phyloP scores from a whole-genome alignment of 108 stramenopile genomes.

The Epithemia pelagica region DNA sequence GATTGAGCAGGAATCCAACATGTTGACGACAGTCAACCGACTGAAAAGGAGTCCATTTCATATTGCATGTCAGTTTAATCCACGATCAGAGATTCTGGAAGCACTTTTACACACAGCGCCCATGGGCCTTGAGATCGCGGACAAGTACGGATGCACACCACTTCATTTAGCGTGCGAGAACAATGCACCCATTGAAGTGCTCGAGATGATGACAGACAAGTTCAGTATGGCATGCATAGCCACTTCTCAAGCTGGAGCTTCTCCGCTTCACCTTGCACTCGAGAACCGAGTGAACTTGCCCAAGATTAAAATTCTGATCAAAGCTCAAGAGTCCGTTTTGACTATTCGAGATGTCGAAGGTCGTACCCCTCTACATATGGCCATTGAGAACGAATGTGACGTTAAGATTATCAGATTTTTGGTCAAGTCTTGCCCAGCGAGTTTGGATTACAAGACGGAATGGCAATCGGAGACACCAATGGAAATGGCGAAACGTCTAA shows the following conservation, averaged over 20 bases:
- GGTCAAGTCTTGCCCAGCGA: conserved; percentile 25
- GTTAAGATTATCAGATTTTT: conserved; percentile 31
- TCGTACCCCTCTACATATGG: conserved; percentile 37
- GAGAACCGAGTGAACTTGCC: conserved; percentile 18
- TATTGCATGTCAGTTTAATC: conserved; percentile 35
- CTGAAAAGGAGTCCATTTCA: conserved; percentile 31
- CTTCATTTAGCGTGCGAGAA: conserved; percentile 39
- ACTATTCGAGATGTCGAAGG: conserved; percentile 25
- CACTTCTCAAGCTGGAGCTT: conserved; percentile 20
- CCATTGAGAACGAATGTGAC: conserved; percentile 25
- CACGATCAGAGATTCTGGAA: conserved; percentile 17
- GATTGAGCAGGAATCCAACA: conserved; percentile 26
- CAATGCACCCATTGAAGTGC: conserved; percentile 23
- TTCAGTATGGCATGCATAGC: conserved; percentile 19
- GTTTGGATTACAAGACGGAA: conserved; percentile 20
- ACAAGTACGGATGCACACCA: conserved; percentile 43
- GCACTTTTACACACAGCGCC: conserved; percentile 21
- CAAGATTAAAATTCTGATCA: conserved; percentile 27
- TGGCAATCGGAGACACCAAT: conserved; percentile 23
- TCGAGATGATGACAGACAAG: conserved; percentile 20
- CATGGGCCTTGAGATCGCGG: conserved; percentile 18
- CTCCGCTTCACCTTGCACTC: conserved; percentile 32
- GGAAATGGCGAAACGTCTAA: conserved; percentile 32
- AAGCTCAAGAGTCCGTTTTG: conserved; percentile 19
- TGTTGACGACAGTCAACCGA: conserved; percentile 18